These are phyloP conservation scores for Cercospora sesami DNA, from an alignment of 2,329 filamentous ascomycete species.

Conservation along the genomic window DNA sequence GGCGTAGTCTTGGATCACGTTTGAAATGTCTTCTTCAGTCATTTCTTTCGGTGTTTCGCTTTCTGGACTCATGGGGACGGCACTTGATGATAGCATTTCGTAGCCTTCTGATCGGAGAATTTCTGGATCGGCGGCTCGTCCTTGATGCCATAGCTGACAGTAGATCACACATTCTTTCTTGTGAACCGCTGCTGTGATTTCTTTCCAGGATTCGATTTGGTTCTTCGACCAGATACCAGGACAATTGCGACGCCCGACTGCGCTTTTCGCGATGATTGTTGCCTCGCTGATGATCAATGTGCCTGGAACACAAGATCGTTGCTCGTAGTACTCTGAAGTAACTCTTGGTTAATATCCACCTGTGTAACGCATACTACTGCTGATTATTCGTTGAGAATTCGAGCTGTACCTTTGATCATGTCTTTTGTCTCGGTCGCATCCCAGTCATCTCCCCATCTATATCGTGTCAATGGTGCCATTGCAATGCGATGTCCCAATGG, in stretches of 20 bases:
- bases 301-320: constrained; percentile 35
- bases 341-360: constrained; percentile 26
- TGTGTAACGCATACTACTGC: too few relatives aligned
- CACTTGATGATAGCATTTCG: neutral
- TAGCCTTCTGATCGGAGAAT: constrained; percentile 1
- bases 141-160: constrained; percentile 50
- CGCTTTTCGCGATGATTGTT: constrained; percentile 36
- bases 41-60: constrained; percentile 29
- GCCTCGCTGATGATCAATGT: constrained; percentile 39
- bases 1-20: constrained; percentile 43
- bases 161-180: constrained; percentile 52
- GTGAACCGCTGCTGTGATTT: constrained; percentile 53
- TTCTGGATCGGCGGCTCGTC: constrained; percentile 46
- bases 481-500: constrained; percentile 50
- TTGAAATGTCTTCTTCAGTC: constrained; percentile 49
- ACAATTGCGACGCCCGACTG: constrained; percentile 32
- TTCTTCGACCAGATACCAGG: constrained; percentile 37
- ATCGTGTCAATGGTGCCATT: constrained; percentile 56
- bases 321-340: constrained; percentile 37
- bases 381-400: too few relatives aligned
- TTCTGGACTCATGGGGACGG: neutral
- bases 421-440: constrained; percentile 40
- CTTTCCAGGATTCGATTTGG: constrained; percentile 53
- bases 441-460: constrained; percentile 2
- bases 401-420: neutral